Conservation (phyloP, 148 eudicot genomes). For the Fallopia convolvulus region DNA sequence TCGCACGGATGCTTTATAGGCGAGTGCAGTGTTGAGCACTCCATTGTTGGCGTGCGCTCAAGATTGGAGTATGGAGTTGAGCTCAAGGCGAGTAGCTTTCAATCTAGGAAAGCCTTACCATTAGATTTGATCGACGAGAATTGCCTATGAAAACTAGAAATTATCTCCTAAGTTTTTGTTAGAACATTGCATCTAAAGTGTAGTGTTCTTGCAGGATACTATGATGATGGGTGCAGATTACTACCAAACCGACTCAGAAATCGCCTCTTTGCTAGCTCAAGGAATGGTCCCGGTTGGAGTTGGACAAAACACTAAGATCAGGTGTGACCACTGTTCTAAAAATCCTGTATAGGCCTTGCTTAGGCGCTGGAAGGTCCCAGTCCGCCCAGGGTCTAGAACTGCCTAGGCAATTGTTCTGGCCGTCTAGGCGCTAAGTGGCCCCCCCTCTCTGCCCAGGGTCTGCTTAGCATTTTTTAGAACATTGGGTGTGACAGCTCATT, state of each 20-base stretch:
- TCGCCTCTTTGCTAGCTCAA: conserved; percentile 69
- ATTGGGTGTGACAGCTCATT: no score
- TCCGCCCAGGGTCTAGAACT: no score
- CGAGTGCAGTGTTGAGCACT: conserved; percentile 61
- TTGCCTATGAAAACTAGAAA: no score
- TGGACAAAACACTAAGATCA: conserved; percentile 73
- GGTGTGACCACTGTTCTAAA: conserved; percentile 17
- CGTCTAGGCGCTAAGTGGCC: no score
- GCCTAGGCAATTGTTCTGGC: no score
- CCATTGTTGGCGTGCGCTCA: conserved; percentile 83
- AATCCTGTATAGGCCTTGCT: no score
- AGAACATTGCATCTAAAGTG: no score
- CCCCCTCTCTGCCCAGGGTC: no score
- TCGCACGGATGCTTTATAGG: conserved; percentile 87
- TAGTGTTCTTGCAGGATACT: conserved; percentile 51
- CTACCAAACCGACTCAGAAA: conserved; percentile 90
- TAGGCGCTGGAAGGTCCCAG: no score
- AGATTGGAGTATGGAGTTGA: conserved; percentile 70
- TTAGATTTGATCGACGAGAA: background rate
- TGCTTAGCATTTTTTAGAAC: no score
- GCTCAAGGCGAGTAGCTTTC: background rate
- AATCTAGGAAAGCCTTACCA: background rate
- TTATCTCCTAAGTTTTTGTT: background rate
- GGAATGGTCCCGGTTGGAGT: conserved; percentile 92
- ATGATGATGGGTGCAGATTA: conserved; percentile 92